Evolutionary conservation across 208 protist species (phyloP).

Genomic region (Acanthamoeba triangularis): DNA sequence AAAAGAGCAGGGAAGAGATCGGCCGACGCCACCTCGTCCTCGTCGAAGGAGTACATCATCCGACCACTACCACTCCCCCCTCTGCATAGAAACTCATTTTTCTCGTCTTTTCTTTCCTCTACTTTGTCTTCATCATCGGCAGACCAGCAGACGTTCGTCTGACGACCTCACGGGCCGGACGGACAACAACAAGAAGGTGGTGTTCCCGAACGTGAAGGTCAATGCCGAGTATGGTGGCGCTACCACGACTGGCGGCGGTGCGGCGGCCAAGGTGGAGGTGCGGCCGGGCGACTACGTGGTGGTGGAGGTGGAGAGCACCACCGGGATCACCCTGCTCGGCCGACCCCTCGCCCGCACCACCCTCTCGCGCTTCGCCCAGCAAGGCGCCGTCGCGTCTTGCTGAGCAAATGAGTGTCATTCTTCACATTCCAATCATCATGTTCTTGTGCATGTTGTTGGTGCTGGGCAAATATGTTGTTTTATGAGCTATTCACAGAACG

Average conservation of each 20-base stretch:
- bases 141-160: constrained; percentile 75
- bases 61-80: too few relatives aligned
- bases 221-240: not conserved
- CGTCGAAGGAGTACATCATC: constrained; percentile 76
- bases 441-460: not conserved
- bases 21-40: constrained; percentile 86
- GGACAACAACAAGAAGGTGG: constrained; percentile 87
- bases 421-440: too few relatives aligned
- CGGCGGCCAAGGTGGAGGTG: not conserved
- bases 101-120: not conserved
- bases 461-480: too few relatives aligned
- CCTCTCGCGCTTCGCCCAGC: not conserved
- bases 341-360: constrained; percentile 1
- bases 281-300: constrained; percentile 38
- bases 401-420: too few relatives aligned
- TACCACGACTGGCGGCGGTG: too few relatives aligned
- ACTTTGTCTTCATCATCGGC: not conserved
- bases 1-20: constrained; percentile 81
- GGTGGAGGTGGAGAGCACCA: constrained; percentile 12
- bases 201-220: constrained; percentile 73
- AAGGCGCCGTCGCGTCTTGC: too few relatives aligned
- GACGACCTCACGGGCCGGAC: constrained; percentile 84
- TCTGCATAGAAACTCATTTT: too few relatives aligned
- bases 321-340: constrained; percentile 31
- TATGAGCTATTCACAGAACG: too few relatives aligned